Base-by-base conservation (phyloP, 2,329 filamentous ascomycete genomes). In the Byssoonygena ceratinophila region DNA sequence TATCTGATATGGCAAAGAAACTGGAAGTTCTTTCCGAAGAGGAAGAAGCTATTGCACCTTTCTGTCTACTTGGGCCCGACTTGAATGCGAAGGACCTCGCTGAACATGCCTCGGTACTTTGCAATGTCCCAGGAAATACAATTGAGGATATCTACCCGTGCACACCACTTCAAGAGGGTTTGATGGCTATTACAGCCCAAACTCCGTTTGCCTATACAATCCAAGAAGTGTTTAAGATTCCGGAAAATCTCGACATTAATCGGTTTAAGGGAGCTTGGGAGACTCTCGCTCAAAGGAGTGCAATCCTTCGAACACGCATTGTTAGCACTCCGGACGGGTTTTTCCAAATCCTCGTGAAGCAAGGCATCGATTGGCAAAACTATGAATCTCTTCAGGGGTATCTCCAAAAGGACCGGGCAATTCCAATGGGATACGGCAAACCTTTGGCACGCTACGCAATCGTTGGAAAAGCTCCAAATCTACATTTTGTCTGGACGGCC, bases 291-390 rank as follows among this genome's bases (percentile, higher is more conserved):
- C 51, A 61, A 11, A 61, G 64, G 14, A 58, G 63, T 23, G 63
- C 67, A 11, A 69, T 74, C 16, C 60, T 74, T 22, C 66, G 71
- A 11, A 74, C 71, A 4, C 63, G 69, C 5, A 59, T 67, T 22
- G 59, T 65, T 57, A 61, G 40, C 52, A 59, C 50, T 8, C 12
- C 34, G n/a, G 34, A 37, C 40, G 55, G 59, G 9, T 43, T 63
- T 22, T 40, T 34, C 7, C 46, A 48, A 36, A 27, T 48, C 3
- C 14, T 48, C 18, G 23, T 27, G 4, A 27, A 23, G 11, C 16
- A 46, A 29, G 20, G 20, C 7, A 46, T 29, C 16, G 12, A 8
- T 5, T 46, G 43, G 43, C 27, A 29, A 9, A 5, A 29, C 9
- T 9, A 29, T 29, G 27, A 29, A 14, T 60, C 68, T 5, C 60